These are phyloP conservation scores for Didymella pinodella DNA, from an alignment of 2,329 filamentous ascomycete genomes.

Conservation along the genomic window DNA sequence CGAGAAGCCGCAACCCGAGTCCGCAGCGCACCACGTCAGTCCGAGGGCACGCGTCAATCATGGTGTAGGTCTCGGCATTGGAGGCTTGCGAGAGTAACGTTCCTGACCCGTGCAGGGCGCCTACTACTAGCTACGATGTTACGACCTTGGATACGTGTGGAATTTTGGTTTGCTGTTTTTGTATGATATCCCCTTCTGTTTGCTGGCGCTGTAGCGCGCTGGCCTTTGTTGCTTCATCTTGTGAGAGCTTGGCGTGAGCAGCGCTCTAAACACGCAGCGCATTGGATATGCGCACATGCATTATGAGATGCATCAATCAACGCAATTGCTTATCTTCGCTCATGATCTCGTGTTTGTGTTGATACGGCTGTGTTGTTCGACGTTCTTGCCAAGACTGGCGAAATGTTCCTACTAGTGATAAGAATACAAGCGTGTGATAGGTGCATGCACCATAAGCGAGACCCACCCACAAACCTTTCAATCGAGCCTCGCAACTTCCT, in stretches of 20 bases:
- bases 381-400: not conserved
- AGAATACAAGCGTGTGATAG: too few species aligned
- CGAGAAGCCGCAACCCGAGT: conserved; percentile 44
- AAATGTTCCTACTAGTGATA: not conserved
- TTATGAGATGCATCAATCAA: conserved; percentile 12
- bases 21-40: conserved; percentile 37
- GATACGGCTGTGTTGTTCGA: not conserved
- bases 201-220: conserved; percentile 6
- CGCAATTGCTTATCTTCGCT: not conserved
- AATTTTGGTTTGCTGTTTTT: conserved; percentile 10
- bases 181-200: conserved; percentile 33
- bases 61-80: conserved; percentile 65
- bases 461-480: not conserved
- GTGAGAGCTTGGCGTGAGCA: conserved; percentile 9
- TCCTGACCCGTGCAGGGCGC: conserved; percentile 28
- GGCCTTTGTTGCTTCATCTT: conserved; percentile 3
- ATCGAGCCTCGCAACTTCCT: conserved; percentile 25
- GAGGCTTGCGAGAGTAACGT: conserved; percentile 47
- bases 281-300: not conserved
- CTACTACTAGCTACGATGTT: conserved; percentile 28
- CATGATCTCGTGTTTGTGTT: not conserved
- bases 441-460: not conserved
- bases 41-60: conserved; percentile 58
- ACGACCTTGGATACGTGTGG: conserved; percentile 17
- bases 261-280: not conserved